Percentiles rank a stretch among this genome's conserved stretches.
These are phyloP conservation scores for Acacia confusa DNA, from an alignment of 306 rosid genomes.

Conservation along the genomic window DNA sequence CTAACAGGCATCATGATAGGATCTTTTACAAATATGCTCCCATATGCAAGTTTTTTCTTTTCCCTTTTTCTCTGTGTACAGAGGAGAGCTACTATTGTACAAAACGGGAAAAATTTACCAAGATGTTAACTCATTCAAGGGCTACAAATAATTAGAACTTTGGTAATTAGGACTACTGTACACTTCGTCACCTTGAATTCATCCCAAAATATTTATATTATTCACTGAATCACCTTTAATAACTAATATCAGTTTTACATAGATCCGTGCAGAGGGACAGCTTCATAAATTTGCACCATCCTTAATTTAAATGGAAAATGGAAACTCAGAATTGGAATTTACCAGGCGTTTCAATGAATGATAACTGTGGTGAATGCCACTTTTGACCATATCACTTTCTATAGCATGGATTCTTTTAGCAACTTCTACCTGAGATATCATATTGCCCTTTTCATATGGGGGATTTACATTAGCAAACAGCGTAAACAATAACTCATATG, in stretches of 20 bases:
- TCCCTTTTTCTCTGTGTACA: neutral
- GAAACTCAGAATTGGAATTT: conserved; percentile 33
- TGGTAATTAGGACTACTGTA: neutral
- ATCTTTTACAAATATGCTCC: conserved; percentile 14
- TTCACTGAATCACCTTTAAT: conserved; percentile 8
- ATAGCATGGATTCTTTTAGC: conserved; percentile 69
- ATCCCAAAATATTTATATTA: conserved; percentile 11
- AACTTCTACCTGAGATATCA: conserved; percentile 60
- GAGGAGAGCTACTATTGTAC: neutral
- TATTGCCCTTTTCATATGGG: conserved; percentile 69
- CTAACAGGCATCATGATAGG: conserved; percentile 5
- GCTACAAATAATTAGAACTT: neutral
- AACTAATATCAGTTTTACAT: conserved; percentile 19
- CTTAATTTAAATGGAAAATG: conserved; percentile 25
- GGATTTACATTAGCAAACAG: conserved; percentile 78
- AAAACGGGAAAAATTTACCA: neutral
- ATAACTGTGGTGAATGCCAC: conserved; percentile 67
- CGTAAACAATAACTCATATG: conserved; percentile 70
- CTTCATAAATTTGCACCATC: conserved; percentile 18
- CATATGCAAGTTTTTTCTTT: neutral
- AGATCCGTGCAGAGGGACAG: conserved; percentile 18
- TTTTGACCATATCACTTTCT: conserved; percentile 67
- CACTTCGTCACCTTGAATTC: neutral
- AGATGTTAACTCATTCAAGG: neutral
- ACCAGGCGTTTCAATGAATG: conserved; percentile 72